Conservation (phyloP, 352 stramenopile genomes). For the Pythium monospermum region DNA sequence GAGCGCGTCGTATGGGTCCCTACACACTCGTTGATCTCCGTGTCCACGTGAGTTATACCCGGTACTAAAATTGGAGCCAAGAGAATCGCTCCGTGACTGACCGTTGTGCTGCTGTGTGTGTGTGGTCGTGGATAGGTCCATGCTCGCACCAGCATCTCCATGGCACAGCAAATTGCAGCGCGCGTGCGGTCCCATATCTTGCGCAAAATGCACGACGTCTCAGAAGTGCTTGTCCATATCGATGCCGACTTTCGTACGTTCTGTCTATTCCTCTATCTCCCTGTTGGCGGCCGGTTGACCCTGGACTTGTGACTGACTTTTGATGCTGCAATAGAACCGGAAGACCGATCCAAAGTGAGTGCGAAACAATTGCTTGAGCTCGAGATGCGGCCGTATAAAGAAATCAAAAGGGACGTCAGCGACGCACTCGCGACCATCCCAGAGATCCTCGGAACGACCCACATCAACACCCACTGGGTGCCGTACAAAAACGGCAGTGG, state of each 20-base stretch:
- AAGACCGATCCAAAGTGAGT: conserved; percentile 19
- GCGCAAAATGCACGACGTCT: conserved; percentile 66
- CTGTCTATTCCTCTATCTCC: neutral
- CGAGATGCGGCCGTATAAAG: conserved; percentile 66
- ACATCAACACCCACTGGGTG: conserved; percentile 82
- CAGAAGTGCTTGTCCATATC: conserved; percentile 85
- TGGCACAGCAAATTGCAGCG: conserved; percentile 75
- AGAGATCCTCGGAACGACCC: conserved; percentile 64
- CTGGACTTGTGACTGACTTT: neutral
- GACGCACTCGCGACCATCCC: conserved; percentile 54
- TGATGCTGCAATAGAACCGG: conserved; percentile 20
- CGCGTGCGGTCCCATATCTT: conserved; percentile 70
- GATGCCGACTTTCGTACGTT: conserved; percentile 63
- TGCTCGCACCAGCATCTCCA: conserved; percentile 75
- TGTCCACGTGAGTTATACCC: conserved; percentile 55
- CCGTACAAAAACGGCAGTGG: conserved; percentile 51
- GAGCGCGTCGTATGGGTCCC: conserved; percentile 79
- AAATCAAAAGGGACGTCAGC: conserved; percentile 71
- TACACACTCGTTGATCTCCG: conserved; percentile 85
- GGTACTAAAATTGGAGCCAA: too few relatives aligned
- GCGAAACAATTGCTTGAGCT: conserved; percentile 36
- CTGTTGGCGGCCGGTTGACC: neutral
- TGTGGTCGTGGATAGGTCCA: conserved; percentile 35
- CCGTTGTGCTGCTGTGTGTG: too few relatives aligned
- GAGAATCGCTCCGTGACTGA: too few relatives aligned